Evolutionary conservation across 768 basidiomycete genomes (phyloP), one percentile per base, ranked within the genome.

Genomic region (Phylloporus sp.): DNA sequence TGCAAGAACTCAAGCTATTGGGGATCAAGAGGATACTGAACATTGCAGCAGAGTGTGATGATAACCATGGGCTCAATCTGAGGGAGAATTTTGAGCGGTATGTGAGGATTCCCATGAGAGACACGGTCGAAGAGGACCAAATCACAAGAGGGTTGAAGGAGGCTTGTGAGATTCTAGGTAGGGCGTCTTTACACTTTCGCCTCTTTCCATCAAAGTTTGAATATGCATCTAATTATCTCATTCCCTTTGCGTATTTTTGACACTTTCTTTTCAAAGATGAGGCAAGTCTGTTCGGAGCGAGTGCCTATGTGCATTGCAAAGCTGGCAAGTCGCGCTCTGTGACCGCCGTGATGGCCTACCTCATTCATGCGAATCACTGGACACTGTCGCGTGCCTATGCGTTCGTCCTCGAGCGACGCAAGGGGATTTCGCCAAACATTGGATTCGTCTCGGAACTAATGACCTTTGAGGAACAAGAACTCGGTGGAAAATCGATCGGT

Each of bases 351-450:
- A 92, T 98, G 76, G 95, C 91, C 3, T 97, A 97, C 66, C 86
- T 98, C 50, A 97, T 98, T 57, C 95, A 97, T 61, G 90, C 94
- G 10, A 94, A 97, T 64, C 93, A 94, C 64, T 97, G 95, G 95
- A 89, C 93, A 18, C 80, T 97, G 36, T 88, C 91, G 28, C 82
- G 83, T 32, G 92, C 95, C 2, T 98, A 97, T 66, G 73, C 86
- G 0, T 97, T 93, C 64, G 95, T 98, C 23, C 79, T 91, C 35
- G 95, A 95, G 60, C 82, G 93, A 9, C 83, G 95, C 31, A 92
- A 91, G 59, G 93, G 93, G 57, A 95, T 97, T 58, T 94, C 91
- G 13, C 95, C 95, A 10, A 97, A 97, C 65, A 95, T 98, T 56
- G 95, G 95, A 7, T 98, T 98, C 70, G 93, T 97, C 39, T 92